Percentiles rank a stretch among this genome's conserved stretches.
Conservation (phyloP, 2,329 filamentous ascomycete species). For the Knoxdaviesia proteae region DNA sequence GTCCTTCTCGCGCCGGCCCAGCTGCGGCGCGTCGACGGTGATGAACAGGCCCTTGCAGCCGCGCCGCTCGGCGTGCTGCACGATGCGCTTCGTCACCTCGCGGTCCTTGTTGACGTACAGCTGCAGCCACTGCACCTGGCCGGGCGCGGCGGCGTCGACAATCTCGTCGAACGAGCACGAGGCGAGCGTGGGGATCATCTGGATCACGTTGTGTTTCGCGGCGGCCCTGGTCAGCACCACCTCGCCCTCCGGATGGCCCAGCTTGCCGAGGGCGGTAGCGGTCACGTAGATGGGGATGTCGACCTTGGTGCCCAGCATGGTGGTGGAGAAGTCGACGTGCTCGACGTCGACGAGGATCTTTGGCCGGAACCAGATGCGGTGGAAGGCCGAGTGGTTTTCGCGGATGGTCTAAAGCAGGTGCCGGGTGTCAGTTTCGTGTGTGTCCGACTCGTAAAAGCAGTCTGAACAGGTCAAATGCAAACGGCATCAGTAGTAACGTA, state of each 20-base stretch:
- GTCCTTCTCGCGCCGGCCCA: conserved; percentile 89
- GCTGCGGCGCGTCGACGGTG: conserved; percentile 90
- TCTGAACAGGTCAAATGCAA: neutral
- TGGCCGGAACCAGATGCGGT: conserved; percentile 93
- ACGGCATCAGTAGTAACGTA: conserved; percentile 6
- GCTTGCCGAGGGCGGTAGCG: conserved; percentile 84
- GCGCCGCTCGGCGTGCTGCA: conserved; percentile 73
- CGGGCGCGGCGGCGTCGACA: conserved; percentile 46
- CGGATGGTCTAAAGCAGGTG: conserved; percentile 48
- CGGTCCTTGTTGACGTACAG: conserved; percentile 96
- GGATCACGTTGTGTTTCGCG: conserved; percentile 69
- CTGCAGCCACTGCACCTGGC: conserved; percentile 86
- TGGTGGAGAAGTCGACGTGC: conserved; percentile 67
- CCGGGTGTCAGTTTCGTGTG: neutral
- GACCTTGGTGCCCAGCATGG: conserved; percentile 76
- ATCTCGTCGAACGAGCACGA: conserved; percentile 98
- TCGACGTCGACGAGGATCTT: conserved; percentile 77
- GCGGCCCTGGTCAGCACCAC: conserved; percentile 74
- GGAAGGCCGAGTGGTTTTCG: conserved; percentile 89
- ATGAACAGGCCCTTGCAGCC: conserved; percentile 96
- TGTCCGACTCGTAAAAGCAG: conserved; percentile 5
- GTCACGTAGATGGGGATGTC: conserved; percentile 90
- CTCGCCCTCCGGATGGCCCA: conserved; percentile 85
- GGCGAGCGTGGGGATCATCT: conserved; percentile 96
- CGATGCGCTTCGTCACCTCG: conserved; percentile 70